Percentiles rank a stretch among this genome's conserved stretches.
Conservation (phyloP, 805 yeast genomes). For the Myxozyma mucilagina region DNA sequence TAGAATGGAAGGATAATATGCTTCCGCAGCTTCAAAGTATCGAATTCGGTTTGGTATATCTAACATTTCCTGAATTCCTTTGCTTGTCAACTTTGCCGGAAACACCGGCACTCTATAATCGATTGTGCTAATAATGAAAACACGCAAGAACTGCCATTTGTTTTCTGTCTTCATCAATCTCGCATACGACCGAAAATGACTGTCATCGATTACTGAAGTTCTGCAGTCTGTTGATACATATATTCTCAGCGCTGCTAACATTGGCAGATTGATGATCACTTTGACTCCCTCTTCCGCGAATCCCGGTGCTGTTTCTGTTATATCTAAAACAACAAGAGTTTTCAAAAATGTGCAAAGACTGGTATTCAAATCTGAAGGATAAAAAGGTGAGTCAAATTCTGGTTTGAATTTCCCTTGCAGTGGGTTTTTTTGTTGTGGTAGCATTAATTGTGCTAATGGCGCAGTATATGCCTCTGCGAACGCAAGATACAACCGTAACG, state of each 20-base stretch:
- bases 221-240: neutral
- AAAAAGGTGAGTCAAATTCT: neutral
- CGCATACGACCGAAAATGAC: conserved; percentile 3
- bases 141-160: conserved; percentile 10
- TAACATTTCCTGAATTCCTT: neutral
- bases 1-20: neutral
- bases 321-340: conserved; percentile 3
- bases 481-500: neutral
- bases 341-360: neutral
- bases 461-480: conserved; percentile 4
- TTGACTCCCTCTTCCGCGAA: neutral
- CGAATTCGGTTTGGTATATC: conserved; percentile 6
- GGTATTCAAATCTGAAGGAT: neutral
- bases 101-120: neutral
- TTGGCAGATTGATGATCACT: neutral
- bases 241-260: conserved; percentile 6
- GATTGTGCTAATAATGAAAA: neutral
- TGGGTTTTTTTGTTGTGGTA: neutral
- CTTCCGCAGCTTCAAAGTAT: conserved; percentile 6
- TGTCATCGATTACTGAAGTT: neutral
- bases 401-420: neutral
- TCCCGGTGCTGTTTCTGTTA: neutral
- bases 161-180: conserved; percentile 3
- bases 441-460: neutral
- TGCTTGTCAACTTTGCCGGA: neutral